phyloP scores from a whole-genome alignment of 805 yeast genomes.

The Kuraishia cidri region DNA sequence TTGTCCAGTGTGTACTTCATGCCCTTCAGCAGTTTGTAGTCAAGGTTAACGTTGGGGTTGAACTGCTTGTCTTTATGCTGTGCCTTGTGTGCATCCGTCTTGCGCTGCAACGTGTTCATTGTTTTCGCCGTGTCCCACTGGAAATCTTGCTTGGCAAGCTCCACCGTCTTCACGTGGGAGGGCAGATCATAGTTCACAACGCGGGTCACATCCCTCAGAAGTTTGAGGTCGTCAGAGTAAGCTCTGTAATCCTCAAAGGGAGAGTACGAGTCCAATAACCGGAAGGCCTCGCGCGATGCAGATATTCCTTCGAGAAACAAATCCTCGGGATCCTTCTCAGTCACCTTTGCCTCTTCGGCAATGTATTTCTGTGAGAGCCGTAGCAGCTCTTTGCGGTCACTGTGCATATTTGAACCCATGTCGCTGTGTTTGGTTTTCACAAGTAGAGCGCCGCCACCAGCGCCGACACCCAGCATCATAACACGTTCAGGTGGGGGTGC shows the following conservation, averaged over 20 bases:
- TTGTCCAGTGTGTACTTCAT: slow-evolving; percentile 5
- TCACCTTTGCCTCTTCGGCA: slow-evolving; percentile 7
- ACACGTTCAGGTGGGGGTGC: slow-evolving; percentile 23
- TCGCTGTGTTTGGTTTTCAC: background rate
- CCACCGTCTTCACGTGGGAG: slow-evolving; percentile 5
- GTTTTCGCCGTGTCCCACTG: slow-evolving; percentile 11
- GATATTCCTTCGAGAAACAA: slow-evolving; percentile 11
- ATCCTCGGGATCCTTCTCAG: slow-evolving; percentile 4
- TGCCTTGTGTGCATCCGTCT: slow-evolving; percentile 1
- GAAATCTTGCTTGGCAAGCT: slow-evolving; percentile 13
- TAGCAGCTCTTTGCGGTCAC: slow-evolving; percentile 6
- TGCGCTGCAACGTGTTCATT: slow-evolving; percentile 8
- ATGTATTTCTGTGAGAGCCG: slow-evolving; percentile 9
- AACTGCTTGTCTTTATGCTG: background rate
- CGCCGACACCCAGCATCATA: slow-evolving; percentile 20
- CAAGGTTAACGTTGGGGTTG: slow-evolving; percentile 7
- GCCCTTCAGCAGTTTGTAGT: slow-evolving; percentile 9
- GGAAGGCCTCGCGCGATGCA: background rate
- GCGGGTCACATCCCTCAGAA: background rate
- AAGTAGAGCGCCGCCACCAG: slow-evolving; percentile 11
- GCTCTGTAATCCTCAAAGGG: background rate
- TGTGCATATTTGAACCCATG: background rate
- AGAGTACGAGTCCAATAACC: background rate
- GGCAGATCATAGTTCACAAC: slow-evolving; percentile 5
- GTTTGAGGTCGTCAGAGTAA: background rate